phyloP scores from a whole-genome alignment of 208 protist species.

The Leishmania gerbilli region DNA sequence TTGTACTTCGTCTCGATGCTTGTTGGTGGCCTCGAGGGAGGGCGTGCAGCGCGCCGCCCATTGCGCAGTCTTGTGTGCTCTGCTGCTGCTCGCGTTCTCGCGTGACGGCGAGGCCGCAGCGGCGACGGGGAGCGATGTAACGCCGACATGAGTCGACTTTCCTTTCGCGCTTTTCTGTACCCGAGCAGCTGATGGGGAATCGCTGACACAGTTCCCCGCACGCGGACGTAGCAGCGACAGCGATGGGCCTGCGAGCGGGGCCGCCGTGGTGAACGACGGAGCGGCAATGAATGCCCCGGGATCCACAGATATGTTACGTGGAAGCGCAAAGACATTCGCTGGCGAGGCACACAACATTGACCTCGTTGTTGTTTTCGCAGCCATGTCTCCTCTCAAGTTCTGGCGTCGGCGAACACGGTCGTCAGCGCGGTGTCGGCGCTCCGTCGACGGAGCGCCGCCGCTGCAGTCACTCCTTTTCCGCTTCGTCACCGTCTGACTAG shows the following conservation, averaged over 20 bases:
- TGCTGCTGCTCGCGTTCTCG: background rate
- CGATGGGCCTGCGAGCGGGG: background rate
- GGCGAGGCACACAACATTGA: background rate
- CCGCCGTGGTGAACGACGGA: background rate
- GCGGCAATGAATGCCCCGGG: background rate
- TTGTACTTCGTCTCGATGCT: background rate
- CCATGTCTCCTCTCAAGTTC: background rate
- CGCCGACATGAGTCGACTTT: background rate
- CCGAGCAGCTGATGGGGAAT: background rate
- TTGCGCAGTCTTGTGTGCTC: background rate
- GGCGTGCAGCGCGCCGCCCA: background rate
- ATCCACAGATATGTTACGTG: conserved; percentile 1
- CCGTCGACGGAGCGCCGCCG: background rate
- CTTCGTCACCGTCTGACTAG: background rate
- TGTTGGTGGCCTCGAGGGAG: conserved; percentile 3
- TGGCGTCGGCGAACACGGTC: background rate
- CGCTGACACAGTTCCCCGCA: background rate
- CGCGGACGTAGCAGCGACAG: conserved; percentile 1
- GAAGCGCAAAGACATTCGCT: conserved; percentile 14
- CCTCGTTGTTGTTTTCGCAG: background rate
- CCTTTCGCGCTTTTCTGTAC: background rate
- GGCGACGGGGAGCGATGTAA: background rate
- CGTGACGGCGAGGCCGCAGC: background rate
- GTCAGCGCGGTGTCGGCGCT: background rate
- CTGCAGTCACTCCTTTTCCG: background rate